Base-by-base conservation (phyloP, 2,329 filamentous ascomycete species). In the Sporothrix schenckii region DNA sequence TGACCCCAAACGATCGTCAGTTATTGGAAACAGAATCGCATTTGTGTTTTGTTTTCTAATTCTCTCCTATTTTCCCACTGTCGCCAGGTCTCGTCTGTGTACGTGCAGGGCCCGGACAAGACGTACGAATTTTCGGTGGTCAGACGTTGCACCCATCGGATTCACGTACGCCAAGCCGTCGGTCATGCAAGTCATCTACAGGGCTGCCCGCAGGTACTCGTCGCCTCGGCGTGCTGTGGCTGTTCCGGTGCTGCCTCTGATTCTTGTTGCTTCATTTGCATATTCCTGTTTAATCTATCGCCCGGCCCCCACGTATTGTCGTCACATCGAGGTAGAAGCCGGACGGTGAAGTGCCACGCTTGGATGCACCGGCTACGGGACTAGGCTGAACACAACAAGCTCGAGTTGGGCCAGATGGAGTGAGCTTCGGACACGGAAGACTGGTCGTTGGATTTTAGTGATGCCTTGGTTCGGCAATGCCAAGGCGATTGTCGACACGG, bases 171-270 rank as follows among this genome's bases (percentile, higher is more conserved):
- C 47, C 58, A 47, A 63, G 39, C 39, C 4, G 58, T 24, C 39
- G 58, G 58, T 27, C 58, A 63, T 63, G 58, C 58, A 63, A 16
- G 58, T 47, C 27, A 47, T 63, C 47, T 39, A 39, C 58, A 63
- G 39, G 58, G 39, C 58, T 47, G n/a, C 44, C 56, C 21, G 34
- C n/a, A 44, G 58, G 41, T 21, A 16, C 19, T 47, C 10, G 41
- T 47, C 10, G 41, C 41, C 34, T 34, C 34, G 34, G 7, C 1
- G 5, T 34, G 27, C 34, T 34, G 34, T 9, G 34, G 7, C 34
- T 9, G 34, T 34, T 34, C 34, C 34, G 34, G 34, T 34, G 34
- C 34, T 7, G 41, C 11, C 41, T 47, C 41, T 47, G 3, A 16
- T 16, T 47, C 11, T 16, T 13, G 14, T 47, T 16, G 41, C 1